Conservation (phyloP, 345 rosid species). For the Leavenworthia alabamica region DNA sequence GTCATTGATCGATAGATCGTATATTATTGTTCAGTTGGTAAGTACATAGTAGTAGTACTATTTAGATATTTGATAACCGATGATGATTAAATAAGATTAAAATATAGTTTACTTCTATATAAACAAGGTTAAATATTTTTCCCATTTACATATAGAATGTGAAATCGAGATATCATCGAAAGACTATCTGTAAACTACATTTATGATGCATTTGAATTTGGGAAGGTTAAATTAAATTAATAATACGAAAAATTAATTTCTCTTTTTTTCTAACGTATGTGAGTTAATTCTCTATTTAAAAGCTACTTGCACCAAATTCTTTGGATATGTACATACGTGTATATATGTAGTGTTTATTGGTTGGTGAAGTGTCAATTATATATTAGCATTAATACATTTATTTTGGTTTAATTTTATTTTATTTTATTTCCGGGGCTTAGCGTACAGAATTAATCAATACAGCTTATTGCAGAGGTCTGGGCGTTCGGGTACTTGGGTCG, state of each 20-base stretch:
- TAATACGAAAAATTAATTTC: background rate
- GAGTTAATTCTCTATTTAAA: background rate
- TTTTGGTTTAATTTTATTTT: conserved; percentile 1
- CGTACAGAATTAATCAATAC: conserved; percentile 51
- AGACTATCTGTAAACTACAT: background rate
- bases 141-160: background rate
- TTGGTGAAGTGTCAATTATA: conserved; percentile 41
- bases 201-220: background rate
- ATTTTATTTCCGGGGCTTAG: conserved; percentile 32
- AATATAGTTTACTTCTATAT: too few species aligned
- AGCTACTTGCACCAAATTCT: conserved; percentile 13
- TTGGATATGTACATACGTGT: background rate
- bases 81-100: background rate
- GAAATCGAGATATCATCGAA: background rate
- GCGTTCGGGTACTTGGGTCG: too few species aligned
- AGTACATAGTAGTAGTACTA: background rate
- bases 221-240: background rate
- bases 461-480: background rate
- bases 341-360: conserved; percentile 13
- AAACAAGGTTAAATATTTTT: too few species aligned
- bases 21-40: background rate
- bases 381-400: conserved; percentile 6
- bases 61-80: background rate
- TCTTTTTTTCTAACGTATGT: conserved; percentile 1
- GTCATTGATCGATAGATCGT: background rate